Evolutionary conservation across 2,329 filamentous ascomycete species (phyloP), one percentile per base, ranked within the genome.

Genomic region (Talaromyces sp.): DNA sequence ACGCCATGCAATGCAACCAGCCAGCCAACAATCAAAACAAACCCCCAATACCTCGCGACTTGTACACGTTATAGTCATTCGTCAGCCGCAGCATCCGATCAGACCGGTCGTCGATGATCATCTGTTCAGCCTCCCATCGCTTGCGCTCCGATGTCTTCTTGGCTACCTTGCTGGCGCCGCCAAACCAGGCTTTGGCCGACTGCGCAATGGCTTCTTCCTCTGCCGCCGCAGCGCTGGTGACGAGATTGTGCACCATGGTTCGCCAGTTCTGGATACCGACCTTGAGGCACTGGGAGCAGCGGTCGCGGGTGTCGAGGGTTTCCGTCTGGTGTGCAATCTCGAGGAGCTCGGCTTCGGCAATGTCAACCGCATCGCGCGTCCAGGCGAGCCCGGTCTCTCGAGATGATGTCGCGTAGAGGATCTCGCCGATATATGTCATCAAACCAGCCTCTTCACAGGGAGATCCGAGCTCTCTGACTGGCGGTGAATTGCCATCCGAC

Each of bases 361-460:
- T 78, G 66, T 93, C 89, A 32, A 96, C 91, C 27, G 89, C 92
- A 64, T 96, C 91, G 59, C 91, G 85, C 0, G 93, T 96, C 93
- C 93, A 98, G 6, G 87, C 86, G 1, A 97, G 80, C 0, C 92
- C 93, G 63, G 89, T 87, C 55, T 90, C 86, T 19, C 73, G 78
- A 19, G 79, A 77, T n/a, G 84, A 82, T 4, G 84, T 84, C 0
- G 90, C 85, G 73, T 89, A 97, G 32, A 98, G 82, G 56, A 98
- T 96, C 77, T 98, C 93, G 61, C 93, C 93, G 64, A 98, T 93
- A 74, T 96, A 95, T 26, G 92, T 83, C 81, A 91, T 92, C 14
- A 97, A 77, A 0, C 86, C 91, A 2, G 92, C 91, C 74, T 97
- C 93, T 65, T 95, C 89, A 74, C 93, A 97, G 41, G 84, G 82